Conservation (phyloP, 768 basidiomycete genomes). For the Tylopilus vinaceipallidus region DNA sequence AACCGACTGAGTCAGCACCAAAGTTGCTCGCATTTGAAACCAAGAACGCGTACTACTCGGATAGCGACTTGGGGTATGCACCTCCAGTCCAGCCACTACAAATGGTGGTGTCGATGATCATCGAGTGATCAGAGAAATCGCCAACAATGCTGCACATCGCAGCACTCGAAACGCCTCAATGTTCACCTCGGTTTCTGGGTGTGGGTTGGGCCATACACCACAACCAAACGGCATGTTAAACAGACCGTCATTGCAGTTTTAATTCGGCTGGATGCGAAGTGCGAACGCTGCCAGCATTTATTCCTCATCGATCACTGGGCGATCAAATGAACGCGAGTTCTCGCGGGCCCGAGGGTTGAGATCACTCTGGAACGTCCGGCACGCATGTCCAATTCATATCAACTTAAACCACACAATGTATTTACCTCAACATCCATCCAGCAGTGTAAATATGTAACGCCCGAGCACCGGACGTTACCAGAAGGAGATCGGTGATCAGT, state of each 20-base stretch:
- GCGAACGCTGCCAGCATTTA: slow-evolving; percentile 48
- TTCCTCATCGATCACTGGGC: slow-evolving; percentile 1
- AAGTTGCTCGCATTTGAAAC: slow-evolving; percentile 59
- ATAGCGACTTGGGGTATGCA: slow-evolving; percentile 27
- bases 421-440: too few species aligned
- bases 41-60: slow-evolving; percentile 44
- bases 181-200: slow-evolving; percentile 49
- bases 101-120: slow-evolving; percentile 40
- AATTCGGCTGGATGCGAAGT: slow-evolving; percentile 59
- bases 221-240: slow-evolving; percentile 78
- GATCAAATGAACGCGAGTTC: slow-evolving; percentile 9
- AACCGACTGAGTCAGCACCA: slow-evolving; percentile 29
- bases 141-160: slow-evolving; percentile 42
- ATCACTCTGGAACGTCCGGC: too few species aligned
- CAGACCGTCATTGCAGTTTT: slow-evolving; percentile 56
- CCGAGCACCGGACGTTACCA: too few species aligned
- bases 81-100: slow-evolving; percentile 31
- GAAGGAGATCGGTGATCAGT: too few species aligned
- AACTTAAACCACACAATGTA: too few species aligned
- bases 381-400: too few species aligned
- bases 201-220: slow-evolving; percentile 53
- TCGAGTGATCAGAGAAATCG: slow-evolving; percentile 49
- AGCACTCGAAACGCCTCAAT: slow-evolving; percentile 50
- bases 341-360: too few species aligned
- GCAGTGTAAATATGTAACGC: too few species aligned